phyloP scores from a whole-genome alignment of 345 rosid species.

The Moringa oleifera region DNA sequence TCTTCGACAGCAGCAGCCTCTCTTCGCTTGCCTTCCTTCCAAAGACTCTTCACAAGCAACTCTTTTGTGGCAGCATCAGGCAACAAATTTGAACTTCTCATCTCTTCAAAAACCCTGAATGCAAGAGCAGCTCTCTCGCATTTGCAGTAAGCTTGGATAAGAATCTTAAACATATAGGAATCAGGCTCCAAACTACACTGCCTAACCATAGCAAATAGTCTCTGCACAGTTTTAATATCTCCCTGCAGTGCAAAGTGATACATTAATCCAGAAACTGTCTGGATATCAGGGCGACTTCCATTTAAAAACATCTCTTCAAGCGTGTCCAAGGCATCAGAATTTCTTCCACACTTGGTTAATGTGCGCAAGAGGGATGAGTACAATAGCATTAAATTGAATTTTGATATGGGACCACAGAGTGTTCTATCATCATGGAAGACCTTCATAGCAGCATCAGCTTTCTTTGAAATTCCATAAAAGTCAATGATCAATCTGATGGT shows the following conservation, averaged over 20 bases:
- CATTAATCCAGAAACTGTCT: constrained; percentile 82
- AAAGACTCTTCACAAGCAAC: constrained; percentile 76
- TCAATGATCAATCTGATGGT: constrained; percentile 71
- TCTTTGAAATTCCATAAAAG: constrained; percentile 78
- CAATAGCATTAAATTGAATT: constrained; percentile 59
- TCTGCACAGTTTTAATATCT: constrained; percentile 71
- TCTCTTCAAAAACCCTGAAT: constrained; percentile 67
- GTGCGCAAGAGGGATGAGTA: constrained; percentile 76
- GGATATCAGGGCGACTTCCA: constrained; percentile 65
- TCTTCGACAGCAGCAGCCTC: constrained; percentile 83
- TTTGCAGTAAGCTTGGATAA: constrained; percentile 75
- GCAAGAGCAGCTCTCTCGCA: constrained; percentile 78
- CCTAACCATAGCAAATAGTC: constrained; percentile 60
- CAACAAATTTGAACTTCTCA: constrained; percentile 51
- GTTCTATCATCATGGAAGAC: constrained; percentile 51
- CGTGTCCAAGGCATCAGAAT: constrained; percentile 51
- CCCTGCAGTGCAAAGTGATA: constrained; percentile 70
- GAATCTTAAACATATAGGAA: constrained; percentile 64
- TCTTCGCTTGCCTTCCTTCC: constrained; percentile 89
- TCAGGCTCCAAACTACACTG: constrained; percentile 69
- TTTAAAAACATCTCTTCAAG: constrained; percentile 69
- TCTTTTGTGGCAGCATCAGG: constrained; percentile 68
- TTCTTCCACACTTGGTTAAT: constrained; percentile 67
- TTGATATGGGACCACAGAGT: constrained; percentile 50
- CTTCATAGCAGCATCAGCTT: constrained; percentile 80